Conservation (phyloP, 371 early-diverging fungal genomes). For the Actinomucor elegans region DNA sequence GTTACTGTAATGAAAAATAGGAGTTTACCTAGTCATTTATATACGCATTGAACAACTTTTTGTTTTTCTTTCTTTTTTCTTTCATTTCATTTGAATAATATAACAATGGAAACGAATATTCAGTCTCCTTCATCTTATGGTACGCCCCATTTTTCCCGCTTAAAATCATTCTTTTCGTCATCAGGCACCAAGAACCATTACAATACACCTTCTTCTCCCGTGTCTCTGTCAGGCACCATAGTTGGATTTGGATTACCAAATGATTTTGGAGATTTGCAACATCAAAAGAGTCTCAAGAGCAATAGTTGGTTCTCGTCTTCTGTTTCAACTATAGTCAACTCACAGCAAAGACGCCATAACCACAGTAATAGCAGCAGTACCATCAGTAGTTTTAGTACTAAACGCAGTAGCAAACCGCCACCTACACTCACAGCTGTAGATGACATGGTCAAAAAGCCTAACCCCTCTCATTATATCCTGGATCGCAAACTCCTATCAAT, state of each 20-base stretch:
- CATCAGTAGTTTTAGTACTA: neutral
- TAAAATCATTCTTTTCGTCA: slow-evolving; percentile 16
- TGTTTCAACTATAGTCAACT: neutral
- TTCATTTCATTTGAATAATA: neutral
- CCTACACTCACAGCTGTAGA: neutral
- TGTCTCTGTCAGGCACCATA: slow-evolving; percentile 3
- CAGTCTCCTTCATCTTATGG: slow-evolving; percentile 26
- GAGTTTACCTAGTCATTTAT: neutral
- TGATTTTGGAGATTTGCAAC: slow-evolving; percentile 26
- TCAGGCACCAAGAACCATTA: neutral
- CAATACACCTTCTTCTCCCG: neutral
- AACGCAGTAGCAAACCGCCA: neutral
- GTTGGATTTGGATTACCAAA: slow-evolving; percentile 19
- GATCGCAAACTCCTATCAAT: neutral
- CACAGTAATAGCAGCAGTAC: neutral
- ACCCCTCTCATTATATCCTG: neutral
- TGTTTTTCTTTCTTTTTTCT: slow-evolving; percentile 2
- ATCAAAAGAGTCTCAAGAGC: slow-evolving; percentile 17
- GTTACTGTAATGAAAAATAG: slow-evolving; percentile 5
- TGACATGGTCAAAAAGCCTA: slow-evolving; percentile 8
- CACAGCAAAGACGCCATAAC: neutral
- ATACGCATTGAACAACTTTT: neutral
- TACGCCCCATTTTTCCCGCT: slow-evolving; percentile 25
- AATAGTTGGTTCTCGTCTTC: slow-evolving; percentile 25
- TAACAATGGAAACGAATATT: slow-evolving; percentile 14